Conservation (phyloP, 176 grass and related monocot genomes). For the Zizania latifolia region DNA sequence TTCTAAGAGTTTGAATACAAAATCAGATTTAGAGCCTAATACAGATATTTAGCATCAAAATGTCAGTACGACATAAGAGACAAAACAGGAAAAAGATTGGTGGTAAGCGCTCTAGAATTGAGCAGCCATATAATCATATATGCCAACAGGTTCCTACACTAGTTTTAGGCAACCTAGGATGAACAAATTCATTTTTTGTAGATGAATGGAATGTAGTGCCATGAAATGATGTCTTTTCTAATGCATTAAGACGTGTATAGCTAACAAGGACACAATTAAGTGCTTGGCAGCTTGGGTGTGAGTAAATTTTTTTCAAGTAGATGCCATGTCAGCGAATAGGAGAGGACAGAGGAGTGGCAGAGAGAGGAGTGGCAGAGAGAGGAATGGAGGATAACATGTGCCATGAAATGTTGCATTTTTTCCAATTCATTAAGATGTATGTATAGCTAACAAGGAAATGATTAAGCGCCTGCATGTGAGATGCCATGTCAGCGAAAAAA, state of each 20-base stretch:
- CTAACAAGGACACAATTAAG: not conserved
- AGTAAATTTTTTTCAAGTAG: not conserved
- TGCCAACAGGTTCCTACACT: not conserved
- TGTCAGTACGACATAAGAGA: not conserved
- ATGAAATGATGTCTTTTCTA: too few relatives aligned
- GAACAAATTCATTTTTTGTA: not conserved
- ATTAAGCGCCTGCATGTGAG: not conserved
- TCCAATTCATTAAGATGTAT: not conserved
- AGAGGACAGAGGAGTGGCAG: not conserved
- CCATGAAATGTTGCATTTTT: too few relatives aligned
- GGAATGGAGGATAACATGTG: not conserved
- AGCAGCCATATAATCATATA: not conserved
- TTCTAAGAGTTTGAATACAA: slow-evolving; percentile 12
- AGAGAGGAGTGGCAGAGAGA: not conserved
- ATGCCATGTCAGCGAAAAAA: not conserved
- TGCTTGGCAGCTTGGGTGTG: not conserved
- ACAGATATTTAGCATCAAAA: not conserved
- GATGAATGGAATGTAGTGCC: not conserved
- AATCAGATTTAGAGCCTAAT: not conserved
- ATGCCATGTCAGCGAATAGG: not conserved
- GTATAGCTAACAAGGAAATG: not conserved
- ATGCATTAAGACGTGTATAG: too few relatives aligned
- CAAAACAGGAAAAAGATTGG: not conserved
- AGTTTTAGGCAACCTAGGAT: not conserved
- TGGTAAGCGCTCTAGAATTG: not conserved